Evolutionary conservation across 78 protist species (phyloP).

Genomic region (Polysphondylium violaceum): DNA sequence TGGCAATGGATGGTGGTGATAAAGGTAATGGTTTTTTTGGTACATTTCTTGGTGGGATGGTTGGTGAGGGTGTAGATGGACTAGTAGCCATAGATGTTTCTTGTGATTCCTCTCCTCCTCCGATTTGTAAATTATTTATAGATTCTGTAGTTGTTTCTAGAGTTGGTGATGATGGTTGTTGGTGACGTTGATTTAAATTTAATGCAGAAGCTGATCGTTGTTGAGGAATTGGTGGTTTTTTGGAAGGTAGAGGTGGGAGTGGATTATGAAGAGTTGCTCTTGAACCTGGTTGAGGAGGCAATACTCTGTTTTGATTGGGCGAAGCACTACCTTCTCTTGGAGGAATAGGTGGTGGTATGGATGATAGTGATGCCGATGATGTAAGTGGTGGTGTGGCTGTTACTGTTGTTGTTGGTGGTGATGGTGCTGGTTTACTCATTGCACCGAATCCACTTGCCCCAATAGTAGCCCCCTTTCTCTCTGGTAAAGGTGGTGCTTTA

Average conservation of each 20-base stretch:
- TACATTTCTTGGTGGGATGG: not conserved
- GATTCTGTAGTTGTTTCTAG: no score
- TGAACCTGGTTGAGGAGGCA: no score
- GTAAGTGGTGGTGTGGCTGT: no score
- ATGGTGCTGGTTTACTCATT: constrained; percentile 8
- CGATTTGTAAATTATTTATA: no score
- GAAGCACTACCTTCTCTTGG: not conserved
- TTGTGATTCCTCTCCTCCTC: no score
- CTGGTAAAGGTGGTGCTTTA: constrained; percentile 12
- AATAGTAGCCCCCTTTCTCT: not conserved
- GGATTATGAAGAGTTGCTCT: no score
- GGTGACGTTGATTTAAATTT: not conserved
- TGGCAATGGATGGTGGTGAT: not conserved
- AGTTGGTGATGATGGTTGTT: not conserved
- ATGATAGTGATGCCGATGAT: no score
- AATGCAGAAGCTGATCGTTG: no score
- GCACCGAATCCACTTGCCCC: not conserved
- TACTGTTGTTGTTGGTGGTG: no score
- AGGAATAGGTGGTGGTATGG: constrained; percentile 23
- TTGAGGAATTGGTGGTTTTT: no score
- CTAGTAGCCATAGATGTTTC: constrained; percentile 5
- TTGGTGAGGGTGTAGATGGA: not conserved
- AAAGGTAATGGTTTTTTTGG: not conserved
- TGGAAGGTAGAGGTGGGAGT: no score
- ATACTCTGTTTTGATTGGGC: no score